Evolutionary conservation across 768 basidiomycete species (phyloP).

Genomic region (Amanita rubescens): DNA sequence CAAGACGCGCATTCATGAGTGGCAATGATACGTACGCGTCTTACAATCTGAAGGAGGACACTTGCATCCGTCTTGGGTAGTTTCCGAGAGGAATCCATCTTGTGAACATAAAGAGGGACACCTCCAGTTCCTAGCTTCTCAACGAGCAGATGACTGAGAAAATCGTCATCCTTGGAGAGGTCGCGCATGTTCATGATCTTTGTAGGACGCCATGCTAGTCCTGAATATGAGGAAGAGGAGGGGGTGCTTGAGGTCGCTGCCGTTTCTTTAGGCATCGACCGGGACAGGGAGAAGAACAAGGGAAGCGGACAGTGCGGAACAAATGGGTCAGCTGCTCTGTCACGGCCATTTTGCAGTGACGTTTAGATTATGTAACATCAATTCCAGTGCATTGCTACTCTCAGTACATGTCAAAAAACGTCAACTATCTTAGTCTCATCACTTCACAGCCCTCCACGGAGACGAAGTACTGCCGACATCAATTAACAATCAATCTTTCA

Average conservation of each 20-base stretch:
- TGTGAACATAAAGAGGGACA: slow-evolving; percentile 81
- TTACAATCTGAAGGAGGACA: slow-evolving; percentile 63
- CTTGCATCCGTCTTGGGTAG: slow-evolving; percentile 69
- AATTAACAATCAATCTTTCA: slow-evolving; percentile 9
- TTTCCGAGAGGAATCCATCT: slow-evolving; percentile 75
- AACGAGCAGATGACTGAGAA: slow-evolving; percentile 81
- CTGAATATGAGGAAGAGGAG: slow-evolving; percentile 16
- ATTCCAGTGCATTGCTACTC: neutral
- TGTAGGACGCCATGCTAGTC: slow-evolving; percentile 65
- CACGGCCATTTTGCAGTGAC: slow-evolving; percentile 18
- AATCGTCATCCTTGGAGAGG: slow-evolving; percentile 87
- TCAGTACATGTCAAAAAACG: neutral
- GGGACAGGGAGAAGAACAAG: slow-evolving; percentile 13
- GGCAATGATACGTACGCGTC: slow-evolving; percentile 53
- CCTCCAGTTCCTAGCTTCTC: slow-evolving; percentile 79
- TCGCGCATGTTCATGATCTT: slow-evolving; percentile 90
- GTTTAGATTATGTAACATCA: slow-evolving; percentile 3
- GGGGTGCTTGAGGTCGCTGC: slow-evolving; percentile 25
- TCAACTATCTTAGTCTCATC: neutral
- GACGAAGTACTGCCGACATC: slow-evolving; percentile 28
- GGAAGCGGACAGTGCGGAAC: slow-evolving; percentile 14
- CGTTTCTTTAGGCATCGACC: slow-evolving; percentile 8
- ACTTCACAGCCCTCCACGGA: slow-evolving; percentile 29
- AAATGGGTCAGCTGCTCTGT: slow-evolving; percentile 15
- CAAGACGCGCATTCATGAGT: slow-evolving; percentile 15